Evolutionary conservation across 1,284 basidiomycete genomes (phyloP).

Genomic region (Cronartium ribicola): DNA sequence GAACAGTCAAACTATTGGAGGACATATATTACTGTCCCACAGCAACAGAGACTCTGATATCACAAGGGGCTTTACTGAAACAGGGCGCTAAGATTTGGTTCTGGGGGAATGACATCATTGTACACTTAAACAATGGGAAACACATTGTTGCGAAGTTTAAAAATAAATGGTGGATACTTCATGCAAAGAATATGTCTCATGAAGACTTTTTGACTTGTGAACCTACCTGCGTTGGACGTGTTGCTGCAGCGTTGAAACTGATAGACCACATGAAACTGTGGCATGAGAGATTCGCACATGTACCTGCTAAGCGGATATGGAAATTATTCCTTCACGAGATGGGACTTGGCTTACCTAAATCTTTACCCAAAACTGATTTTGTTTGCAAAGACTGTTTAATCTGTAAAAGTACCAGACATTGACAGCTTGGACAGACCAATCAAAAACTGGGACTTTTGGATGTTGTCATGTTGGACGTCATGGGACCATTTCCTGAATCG

Average conservation of each 20-base stretch:
- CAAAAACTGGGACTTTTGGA: no score
- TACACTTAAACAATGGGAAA: background rate
- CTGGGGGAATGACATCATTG: background rate
- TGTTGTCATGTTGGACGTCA: no score
- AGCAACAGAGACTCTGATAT: background rate
- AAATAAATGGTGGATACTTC: background rate
- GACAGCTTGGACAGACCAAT: no score
- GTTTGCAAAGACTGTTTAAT: slow-evolving; percentile 15
- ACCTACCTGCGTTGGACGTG: background rate
- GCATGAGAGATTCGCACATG: slow-evolving; percentile 19
- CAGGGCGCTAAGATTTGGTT: background rate
- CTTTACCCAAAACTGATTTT: slow-evolving; percentile 1
- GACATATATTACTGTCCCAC: background rate
- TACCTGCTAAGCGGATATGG: background rate
- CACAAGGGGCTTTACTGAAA: background rate
- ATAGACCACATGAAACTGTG: background rate
- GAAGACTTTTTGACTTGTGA: background rate
- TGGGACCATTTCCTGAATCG: slow-evolving; percentile 18
- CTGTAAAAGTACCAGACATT: background rate
- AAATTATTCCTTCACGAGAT: background rate
- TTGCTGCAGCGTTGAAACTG: no score
- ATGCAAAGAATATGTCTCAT: background rate
- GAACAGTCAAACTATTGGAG: background rate
- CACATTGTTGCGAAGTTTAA: background rate
- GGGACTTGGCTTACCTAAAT: background rate